phyloP scores from a whole-genome alignment of 257 asterid genomes.

The Leonotis leonurus region DNA sequence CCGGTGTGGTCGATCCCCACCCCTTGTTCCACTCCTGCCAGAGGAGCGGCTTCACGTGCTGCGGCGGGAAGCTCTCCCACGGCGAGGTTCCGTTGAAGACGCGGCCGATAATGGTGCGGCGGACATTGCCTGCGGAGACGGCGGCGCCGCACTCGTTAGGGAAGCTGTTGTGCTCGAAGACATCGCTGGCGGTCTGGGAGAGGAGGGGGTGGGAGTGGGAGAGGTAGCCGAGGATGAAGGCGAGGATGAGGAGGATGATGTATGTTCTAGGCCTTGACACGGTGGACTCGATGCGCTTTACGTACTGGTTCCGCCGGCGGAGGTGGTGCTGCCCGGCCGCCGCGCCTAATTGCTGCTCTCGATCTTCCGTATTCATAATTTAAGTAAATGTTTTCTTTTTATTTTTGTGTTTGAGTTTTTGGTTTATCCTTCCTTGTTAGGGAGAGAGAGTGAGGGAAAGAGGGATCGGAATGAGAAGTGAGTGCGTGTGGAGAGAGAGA shows the following conservation, averaged over 20 bases:
- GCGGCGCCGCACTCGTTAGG: conserved; percentile 15
- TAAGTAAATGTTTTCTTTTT: background rate
- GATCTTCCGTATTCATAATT: background rate
- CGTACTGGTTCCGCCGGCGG: background rate
- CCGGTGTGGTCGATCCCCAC: conserved; percentile 57
- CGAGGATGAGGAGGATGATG: conserved; percentile 4
- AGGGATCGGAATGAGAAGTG: background rate
- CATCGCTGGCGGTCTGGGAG: conserved; percentile 9
- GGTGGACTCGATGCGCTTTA: background rate
- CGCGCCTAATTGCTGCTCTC: background rate
- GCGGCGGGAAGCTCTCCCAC: conserved; percentile 50
- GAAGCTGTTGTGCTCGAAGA: conserved; percentile 32
- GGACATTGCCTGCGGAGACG: background rate
- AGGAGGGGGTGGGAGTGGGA: conserved; percentile 19
- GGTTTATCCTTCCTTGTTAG: no score
- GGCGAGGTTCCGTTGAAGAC: conserved; percentile 56
- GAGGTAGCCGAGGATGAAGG: conserved; percentile 29
- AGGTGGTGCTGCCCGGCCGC: background rate
- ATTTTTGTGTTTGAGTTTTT: no score
- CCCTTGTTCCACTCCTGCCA: conserved; percentile 34
- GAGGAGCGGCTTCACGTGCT: conserved; percentile 25
- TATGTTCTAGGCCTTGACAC: conserved; percentile 14
- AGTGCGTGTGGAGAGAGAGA: no score
- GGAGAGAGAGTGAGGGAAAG: no score
- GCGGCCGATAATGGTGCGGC: conserved; percentile 31